These are phyloP conservation scores for Phytophthora syringae DNA, from an alignment of 352 stramenopile genomes.

Conservation along the genomic window DNA sequence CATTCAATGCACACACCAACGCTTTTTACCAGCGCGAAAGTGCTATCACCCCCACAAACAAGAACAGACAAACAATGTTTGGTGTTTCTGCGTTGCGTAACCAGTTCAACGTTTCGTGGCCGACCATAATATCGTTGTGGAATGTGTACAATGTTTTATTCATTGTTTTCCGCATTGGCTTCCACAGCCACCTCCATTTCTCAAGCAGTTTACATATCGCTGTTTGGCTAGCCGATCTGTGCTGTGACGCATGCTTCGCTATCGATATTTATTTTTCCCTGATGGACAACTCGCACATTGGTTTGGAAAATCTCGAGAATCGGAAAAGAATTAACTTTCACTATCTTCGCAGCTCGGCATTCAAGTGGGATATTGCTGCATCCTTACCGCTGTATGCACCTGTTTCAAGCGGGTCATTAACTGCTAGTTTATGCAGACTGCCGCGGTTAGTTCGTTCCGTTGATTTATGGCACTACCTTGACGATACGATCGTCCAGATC, in stretches of 20 bases:
- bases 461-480: slow-evolving; percentile 62
- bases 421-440: slow-evolving; percentile 54
- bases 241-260: slow-evolving; percentile 47
- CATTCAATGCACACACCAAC: slow-evolving; percentile 55
- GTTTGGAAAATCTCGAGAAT: slow-evolving; percentile 48
- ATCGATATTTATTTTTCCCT: slow-evolving; percentile 68
- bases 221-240: slow-evolving; percentile 37
- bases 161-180: slow-evolving; percentile 72
- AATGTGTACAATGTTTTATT: slow-evolving; percentile 73
- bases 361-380: slow-evolving; percentile 54
- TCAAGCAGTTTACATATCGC: slow-evolving; percentile 10
- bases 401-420: slow-evolving; percentile 40
- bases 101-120: slow-evolving; percentile 39
- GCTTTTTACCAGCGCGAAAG: slow-evolving; percentile 64
- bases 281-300: slow-evolving; percentile 58
- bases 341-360: slow-evolving; percentile 42
- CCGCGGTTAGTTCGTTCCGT: slow-evolving; percentile 60
- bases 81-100: slow-evolving; percentile 9
- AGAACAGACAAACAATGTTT: slow-evolving; percentile 2
- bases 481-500: slow-evolving; percentile 69
- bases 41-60: slow-evolving; percentile 12
- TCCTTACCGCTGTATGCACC: slow-evolving; percentile 64
- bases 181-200: slow-evolving; percentile 41
- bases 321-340: slow-evolving; percentile 40
- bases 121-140: slow-evolving; percentile 48